phyloP scores from a whole-genome alignment of 2,329 filamentous ascomycete genomes.

The Colletotrichum spaethianum region DNA sequence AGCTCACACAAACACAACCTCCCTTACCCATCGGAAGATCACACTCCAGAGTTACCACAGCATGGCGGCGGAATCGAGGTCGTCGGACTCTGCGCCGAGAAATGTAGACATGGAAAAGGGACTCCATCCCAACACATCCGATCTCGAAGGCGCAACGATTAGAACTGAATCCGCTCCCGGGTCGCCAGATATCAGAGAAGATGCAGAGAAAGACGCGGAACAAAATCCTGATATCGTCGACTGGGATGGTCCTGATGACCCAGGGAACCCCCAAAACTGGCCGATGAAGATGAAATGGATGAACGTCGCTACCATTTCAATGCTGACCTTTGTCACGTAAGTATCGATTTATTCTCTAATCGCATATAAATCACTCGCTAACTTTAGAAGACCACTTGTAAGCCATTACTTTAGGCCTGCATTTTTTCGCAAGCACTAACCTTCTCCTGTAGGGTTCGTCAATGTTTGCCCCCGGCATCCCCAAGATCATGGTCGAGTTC shows the following conservation, averaged over 20 bases:
- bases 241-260: constrained; percentile 71
- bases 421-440: not conserved
- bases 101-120: constrained; percentile 29
- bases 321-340: constrained; percentile 42
- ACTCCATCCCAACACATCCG: constrained; percentile 14
- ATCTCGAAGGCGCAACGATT: constrained; percentile 33
- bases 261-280: constrained; percentile 80
- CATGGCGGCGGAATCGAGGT: constrained; percentile 12
- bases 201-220: constrained; percentile 8
- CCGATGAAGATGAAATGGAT: constrained; percentile 60
- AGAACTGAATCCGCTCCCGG: constrained; percentile 21
- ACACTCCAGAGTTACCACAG: not conserved
- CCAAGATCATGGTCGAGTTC: constrained; percentile 69
- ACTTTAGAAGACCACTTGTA: constrained; percentile 42
- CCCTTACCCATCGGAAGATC: not conserved
- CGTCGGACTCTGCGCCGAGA: constrained; percentile 14
- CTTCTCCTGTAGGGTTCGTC: constrained; percentile 45
- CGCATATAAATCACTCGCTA: constrained; percentile 13
- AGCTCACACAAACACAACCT: not conserved
- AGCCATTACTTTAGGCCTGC: not conserved
- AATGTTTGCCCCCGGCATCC: constrained; percentile 72
- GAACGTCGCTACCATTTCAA: constrained; percentile 52
- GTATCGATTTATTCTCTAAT: not conserved
- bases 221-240: constrained; percentile 61
- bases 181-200: not conserved